Conservation (phyloP, 2,329 filamentous ascomycete species). For the Calonectria multiphialidica region DNA sequence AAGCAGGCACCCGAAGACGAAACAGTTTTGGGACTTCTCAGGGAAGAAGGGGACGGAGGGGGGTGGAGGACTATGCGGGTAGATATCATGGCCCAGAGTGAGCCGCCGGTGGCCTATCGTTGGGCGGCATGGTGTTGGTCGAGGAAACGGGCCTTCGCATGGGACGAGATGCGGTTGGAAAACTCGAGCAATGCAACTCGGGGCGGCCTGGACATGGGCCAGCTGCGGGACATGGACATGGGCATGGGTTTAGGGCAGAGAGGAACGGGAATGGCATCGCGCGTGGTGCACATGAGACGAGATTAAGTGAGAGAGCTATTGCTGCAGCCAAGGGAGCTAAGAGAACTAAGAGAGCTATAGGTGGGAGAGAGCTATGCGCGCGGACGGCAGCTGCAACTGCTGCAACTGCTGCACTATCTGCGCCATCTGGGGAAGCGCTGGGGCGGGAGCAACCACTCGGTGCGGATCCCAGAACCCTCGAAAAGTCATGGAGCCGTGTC, state of each 20-base stretch:
- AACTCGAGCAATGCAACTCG: constrained; percentile 16
- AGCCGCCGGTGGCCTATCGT: constrained; percentile 36
- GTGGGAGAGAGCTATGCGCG: background rate
- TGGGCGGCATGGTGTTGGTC: constrained; percentile 31
- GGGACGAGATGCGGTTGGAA: background rate
- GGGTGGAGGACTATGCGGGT: constrained; percentile 22
- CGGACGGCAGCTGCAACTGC: background rate
- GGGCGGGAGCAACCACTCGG: constrained; percentile 2
- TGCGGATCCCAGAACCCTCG: constrained; percentile 3
- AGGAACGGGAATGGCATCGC: constrained; percentile 16
- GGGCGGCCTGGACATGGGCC: constrained; percentile 5
- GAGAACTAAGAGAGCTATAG: background rate
- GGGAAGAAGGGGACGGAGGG: background rate
- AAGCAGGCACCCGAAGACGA: constrained; percentile 37
- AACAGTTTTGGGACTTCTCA: constrained; percentile 34
- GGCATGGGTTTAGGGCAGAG: background rate
- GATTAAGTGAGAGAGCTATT: background rate
- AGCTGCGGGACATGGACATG: constrained; percentile 10
- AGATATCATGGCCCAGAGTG: constrained; percentile 32
- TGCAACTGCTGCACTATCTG: too few species aligned
- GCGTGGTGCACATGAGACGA: background rate
- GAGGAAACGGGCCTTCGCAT: constrained; percentile 39
- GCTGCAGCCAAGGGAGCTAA: background rate
- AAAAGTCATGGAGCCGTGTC: constrained; percentile 4
- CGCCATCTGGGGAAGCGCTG: constrained; percentile 21